Base-by-base conservation (phyloP, 2,329 filamentous ascomycete species). In the Helotiales sp. region DNA sequence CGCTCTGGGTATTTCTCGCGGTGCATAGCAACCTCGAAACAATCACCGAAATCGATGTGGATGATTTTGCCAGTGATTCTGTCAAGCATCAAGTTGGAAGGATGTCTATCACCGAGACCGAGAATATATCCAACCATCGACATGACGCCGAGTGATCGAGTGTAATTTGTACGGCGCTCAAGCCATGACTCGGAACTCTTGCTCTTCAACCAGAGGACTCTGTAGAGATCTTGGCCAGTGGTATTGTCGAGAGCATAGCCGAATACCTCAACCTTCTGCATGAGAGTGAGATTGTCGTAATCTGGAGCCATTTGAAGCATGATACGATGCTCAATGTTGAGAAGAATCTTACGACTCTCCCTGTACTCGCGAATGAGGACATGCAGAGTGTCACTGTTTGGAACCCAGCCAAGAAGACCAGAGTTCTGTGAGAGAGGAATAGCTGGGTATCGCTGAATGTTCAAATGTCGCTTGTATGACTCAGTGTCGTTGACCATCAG, bases 61-160 rank as follows among this genome's bases (percentile, higher is more conserved):
- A 99, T 91, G 70, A 99, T 96, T 83, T 97, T 97, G 77, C 96
- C 96, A 0, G 95, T 98, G 69, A 96, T 89, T 45, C 93, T 91
- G 79, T 99, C 96, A 47, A 99, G 90, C 91, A 99, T 96, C 76
- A 99, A 82, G 79, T 99, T 99, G 68, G 93, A 97, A 43, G 96
- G 96, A 81, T 99, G 96, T 57, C 96, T 90, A 81, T 99, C 96
- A 63, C 96, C 96, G 15, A 99, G 85, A 68, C 96, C 96, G 24
- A 99, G 88, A 71, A 99, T 98, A 79, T 99, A 99, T 70, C 96
- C 96, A n/a, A 98, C 96, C 93, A 99, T 99, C n/a, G 93, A 97
- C 96, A 99, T 99, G 75, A 99, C 96, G 74, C 93, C 96, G 1
- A 99, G 85, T 1, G 95, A 98, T 66, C 96, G 91, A 20, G 96